Evolutionary conservation across 306 rosid species (phyloP), one percentile per base, ranked within the genome.

Genomic region (Cicer bijugum): DNA sequence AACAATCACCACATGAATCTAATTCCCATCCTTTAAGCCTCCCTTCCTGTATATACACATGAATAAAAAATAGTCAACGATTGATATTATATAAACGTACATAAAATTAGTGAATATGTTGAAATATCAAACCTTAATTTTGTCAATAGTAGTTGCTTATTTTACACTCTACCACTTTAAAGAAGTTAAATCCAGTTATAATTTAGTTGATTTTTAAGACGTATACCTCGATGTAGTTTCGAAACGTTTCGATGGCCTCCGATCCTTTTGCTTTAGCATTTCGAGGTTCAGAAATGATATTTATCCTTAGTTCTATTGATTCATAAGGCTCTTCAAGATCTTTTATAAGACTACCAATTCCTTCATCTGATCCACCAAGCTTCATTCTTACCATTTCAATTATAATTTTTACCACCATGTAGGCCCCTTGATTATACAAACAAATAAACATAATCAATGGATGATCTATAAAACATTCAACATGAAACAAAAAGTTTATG

Each of bases 301-400:
- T 79, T 80, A 91, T 83, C 73, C 98, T 85, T n/a, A 89, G 84
- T 63, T 89, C 92, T 59, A 85, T 12, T 1, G 94, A 84, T 43
- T 93, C 97, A 57, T 6, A 67, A 16, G 94, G 97, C 19, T 93
- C 92, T 83, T 91, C 96, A 67, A 93, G 88, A 79, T 89, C 91
- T 57, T 86, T 72, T 72, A 93, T 89, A 17, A 93, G 91, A 74
- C 83, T 83, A 1, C 97, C 98, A 46, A 93, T 74, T 64, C 96
- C 97, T 83, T 93, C 93, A n/a, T 83, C 81, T 14, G 85, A 86
- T 48, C 91, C 96, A 2, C 75, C 86, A 53, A 93, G 91, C 86
- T 88, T 93, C 98, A 93, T 91, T 16, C 88, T 60, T 1, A 93
- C 94, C 98, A 93, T 91, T 72, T 91, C 96, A 66, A 89, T 88